These are phyloP conservation scores for Ceratocystiopsis sp. DNA, from an alignment of 2,329 filamentous ascomycete species.

Conservation along the genomic window DNA sequence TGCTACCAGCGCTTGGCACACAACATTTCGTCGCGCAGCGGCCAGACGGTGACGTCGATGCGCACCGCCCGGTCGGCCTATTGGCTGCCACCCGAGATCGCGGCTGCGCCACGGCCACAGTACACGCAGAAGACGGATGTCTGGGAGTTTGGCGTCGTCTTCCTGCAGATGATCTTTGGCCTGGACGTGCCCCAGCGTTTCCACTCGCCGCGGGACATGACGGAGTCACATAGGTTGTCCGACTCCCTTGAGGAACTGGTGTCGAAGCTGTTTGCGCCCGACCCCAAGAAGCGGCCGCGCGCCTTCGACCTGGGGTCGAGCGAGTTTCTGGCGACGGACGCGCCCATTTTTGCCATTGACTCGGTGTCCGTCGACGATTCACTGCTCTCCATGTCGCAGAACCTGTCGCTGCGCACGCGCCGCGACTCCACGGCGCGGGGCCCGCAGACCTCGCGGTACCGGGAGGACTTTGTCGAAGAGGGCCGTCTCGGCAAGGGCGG, in stretches of 20 bases:
- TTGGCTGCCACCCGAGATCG: slow-evolving; percentile 69
- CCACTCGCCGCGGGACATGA: slow-evolving; percentile 58
- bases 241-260: slow-evolving; percentile 64
- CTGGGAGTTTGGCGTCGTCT: slow-evolving; percentile 85
- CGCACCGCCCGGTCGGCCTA: slow-evolving; percentile 56
- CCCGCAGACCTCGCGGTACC: slow-evolving; percentile 54
- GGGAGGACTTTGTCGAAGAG: slow-evolving; percentile 79
- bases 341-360: slow-evolving; percentile 36
- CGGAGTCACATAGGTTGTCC: slow-evolving; percentile 55
- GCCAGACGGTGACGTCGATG: slow-evolving; percentile 33
- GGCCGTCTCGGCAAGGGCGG: slow-evolving; percentile 81
- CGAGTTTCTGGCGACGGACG: slow-evolving; percentile 49
- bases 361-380: slow-evolving; percentile 23
- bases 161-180: slow-evolving; percentile 89
- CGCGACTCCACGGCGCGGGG: slow-evolving; percentile 43
- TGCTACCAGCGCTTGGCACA: slow-evolving; percentile 54
- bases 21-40: slow-evolving; percentile 32
- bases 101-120: slow-evolving; percentile 41
- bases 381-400: slow-evolving; percentile 24
- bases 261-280: slow-evolving; percentile 66
- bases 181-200: slow-evolving; percentile 60
- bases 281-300: slow-evolving; percentile 68
- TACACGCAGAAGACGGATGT: slow-evolving; percentile 71
- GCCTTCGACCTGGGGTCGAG: slow-evolving; percentile 57
- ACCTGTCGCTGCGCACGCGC: slow-evolving; percentile 29